A percentile compares a stretch with the other conserved stretches of the same genome.
Conservation (phyloP, 1,284 basidiomycete species). For the Tilletia caries region DNA sequence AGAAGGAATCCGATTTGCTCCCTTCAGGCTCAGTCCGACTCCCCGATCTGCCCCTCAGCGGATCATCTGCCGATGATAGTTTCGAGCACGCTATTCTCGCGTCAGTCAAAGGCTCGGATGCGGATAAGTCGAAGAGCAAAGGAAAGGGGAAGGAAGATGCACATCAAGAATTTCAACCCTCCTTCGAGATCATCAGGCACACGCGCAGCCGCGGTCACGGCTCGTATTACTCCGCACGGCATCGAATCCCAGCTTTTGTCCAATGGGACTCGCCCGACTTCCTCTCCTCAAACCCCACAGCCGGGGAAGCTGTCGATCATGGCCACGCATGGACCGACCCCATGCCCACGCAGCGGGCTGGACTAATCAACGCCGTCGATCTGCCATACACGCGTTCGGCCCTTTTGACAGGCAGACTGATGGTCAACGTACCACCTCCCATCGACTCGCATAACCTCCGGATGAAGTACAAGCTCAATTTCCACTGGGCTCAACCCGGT, state of each 20-base stretch:
- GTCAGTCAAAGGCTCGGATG: not conserved
- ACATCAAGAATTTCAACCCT: not conserved
- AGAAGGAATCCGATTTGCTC: not conserved
- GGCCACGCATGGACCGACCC: conserved; percentile 7
- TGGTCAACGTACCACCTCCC: conserved; percentile 1
- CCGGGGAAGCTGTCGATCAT: not conserved
- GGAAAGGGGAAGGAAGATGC: conserved; percentile 2
- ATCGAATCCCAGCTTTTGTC: not conserved
- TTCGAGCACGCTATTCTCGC: too few relatives aligned
- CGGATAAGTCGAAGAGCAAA: not conserved
- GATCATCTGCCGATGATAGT: not conserved
- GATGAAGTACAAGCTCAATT: not conserved
- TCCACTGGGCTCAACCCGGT: not conserved
- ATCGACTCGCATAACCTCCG: conserved; percentile 1
- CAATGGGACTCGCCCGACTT: conserved; percentile 4
- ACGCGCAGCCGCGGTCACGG: not conserved
- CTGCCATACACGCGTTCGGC: not conserved
- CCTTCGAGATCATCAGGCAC: not conserved
- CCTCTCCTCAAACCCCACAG: not conserved
- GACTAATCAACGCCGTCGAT: not conserved
- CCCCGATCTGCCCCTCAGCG: not conserved
- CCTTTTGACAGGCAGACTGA: not conserved
- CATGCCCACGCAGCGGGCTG: not conserved
- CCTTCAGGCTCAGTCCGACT: not conserved
- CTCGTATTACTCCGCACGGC: not conserved